Evolutionary conservation across 768 basidiomycete genomes (phyloP).

Genomic region (Tricholoma matsutake): DNA sequence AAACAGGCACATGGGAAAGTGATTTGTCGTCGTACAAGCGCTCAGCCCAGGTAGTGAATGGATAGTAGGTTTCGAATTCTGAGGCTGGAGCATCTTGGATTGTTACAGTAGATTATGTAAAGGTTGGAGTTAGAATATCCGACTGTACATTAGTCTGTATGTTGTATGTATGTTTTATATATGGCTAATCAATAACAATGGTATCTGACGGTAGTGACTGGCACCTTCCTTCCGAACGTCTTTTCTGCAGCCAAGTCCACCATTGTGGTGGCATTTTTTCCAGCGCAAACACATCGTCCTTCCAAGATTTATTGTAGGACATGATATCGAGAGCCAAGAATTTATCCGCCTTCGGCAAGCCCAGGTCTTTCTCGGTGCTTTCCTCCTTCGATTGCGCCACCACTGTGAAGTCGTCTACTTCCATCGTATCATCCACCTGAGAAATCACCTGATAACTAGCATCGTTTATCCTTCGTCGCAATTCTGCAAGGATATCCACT

Average conservation of each 20-base stretch:
- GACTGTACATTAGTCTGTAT: too few relatives aligned
- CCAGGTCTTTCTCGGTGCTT: not conserved
- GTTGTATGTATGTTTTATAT: not conserved
- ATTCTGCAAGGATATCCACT: not conserved
- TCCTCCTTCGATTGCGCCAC: not conserved
- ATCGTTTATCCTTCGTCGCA: not conserved
- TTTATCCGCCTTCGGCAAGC: not conserved
- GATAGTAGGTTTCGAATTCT: too few relatives aligned
- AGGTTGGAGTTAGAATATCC: too few relatives aligned
- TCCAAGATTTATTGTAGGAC: not conserved
- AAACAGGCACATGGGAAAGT: too few relatives aligned
- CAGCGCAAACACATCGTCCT: not conserved
- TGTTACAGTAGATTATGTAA: too few relatives aligned
- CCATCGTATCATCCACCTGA: not conserved
- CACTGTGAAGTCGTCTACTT: not conserved
- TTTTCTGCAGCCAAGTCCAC: not conserved
- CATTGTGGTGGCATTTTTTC: not conserved
- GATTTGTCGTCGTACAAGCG: too few relatives aligned
- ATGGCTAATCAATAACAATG: not conserved
- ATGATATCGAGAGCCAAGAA: too few relatives aligned
- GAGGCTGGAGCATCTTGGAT: too few relatives aligned
- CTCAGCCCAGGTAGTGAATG: too few relatives aligned
- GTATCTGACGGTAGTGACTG: not conserved
- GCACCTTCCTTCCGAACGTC: not conserved
- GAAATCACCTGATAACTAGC: not conserved